A percentile compares a stretch with the other conserved stretches of the same genome.
Evolutionary conservation across 2,329 filamentous ascomycete genomes (phyloP).

Genomic region (Aspergillus spinulosporus): DNA sequence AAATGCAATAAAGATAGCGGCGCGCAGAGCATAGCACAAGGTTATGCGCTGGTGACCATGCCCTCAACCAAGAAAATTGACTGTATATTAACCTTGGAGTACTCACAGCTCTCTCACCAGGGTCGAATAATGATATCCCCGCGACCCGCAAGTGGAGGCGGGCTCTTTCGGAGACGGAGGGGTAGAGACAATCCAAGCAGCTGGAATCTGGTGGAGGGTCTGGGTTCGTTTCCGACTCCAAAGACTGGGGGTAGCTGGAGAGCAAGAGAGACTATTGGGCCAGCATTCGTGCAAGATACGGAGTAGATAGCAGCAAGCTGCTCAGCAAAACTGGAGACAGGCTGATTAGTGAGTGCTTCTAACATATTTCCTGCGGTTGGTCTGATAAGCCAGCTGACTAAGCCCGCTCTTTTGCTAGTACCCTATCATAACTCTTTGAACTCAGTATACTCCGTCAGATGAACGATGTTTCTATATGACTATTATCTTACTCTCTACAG

Average conservation of each 20-base stretch:
- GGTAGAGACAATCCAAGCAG: background rate
- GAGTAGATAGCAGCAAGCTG: background rate
- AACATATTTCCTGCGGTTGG: too few relatives aligned
- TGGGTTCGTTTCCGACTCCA: background rate
- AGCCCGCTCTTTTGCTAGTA: too few relatives aligned
- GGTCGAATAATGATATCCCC: constrained; percentile 12
- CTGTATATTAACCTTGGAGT: background rate
- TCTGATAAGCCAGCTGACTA: too few relatives aligned
- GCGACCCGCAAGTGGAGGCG: constrained; percentile 17
- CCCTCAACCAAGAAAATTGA: background rate
- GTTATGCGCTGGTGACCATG: constrained; percentile 2
- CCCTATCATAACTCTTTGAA: too few relatives aligned
- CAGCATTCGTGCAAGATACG: constrained; percentile 1
- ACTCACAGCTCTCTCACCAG: constrained; percentile 13
- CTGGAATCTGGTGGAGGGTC: background rate
- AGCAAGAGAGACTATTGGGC: background rate
- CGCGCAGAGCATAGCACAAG: background rate
- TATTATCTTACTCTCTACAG: too few relatives aligned
- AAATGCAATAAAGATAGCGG: constrained; percentile 3
- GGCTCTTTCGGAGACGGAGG: background rate
- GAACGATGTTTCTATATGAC: too few relatives aligned
- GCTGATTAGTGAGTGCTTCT: background rate
- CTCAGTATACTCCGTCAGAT: too few relatives aligned
- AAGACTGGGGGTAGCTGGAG: background rate
- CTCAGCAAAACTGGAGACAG: background rate